Percentiles rank a stretch among this genome's conserved stretches.
Conservation (phyloP, 495 filamentous ascomycete species). For the Xylaria cubensis region DNA sequence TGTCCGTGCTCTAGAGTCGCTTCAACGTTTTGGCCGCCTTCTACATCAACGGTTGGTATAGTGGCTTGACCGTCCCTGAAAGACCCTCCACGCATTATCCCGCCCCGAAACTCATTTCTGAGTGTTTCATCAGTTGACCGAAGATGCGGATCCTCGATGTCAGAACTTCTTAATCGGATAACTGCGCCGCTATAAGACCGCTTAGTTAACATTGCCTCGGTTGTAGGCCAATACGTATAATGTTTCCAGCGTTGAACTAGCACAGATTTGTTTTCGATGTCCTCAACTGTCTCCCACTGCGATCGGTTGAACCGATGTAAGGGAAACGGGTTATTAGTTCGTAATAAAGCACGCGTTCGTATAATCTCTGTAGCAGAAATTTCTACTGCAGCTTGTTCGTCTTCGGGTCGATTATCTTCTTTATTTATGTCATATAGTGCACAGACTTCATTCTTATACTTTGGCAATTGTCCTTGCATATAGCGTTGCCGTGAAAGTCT, state of each 20-base stretch:
- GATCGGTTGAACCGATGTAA: constrained; percentile 30
- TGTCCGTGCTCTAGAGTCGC: constrained; percentile 19
- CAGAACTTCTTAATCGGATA: background rate
- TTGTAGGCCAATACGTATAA: constrained; percentile 25
- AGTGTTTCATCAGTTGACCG: constrained; percentile 27
- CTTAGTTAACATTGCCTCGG: background rate
- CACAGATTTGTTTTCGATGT: constrained; percentile 30
- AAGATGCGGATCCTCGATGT: background rate
- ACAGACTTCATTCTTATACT: constrained; percentile 42
- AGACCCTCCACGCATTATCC: constrained; percentile 39
- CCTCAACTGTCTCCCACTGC: constrained; percentile 21
- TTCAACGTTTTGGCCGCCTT: background rate
- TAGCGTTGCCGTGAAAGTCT: constrained; percentile 5
- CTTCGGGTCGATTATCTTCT: constrained; percentile 40
- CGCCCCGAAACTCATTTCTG: constrained; percentile 41
- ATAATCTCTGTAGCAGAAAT: constrained; percentile 42
- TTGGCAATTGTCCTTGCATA: constrained; percentile 9
- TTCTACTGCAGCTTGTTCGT: constrained; percentile 50
- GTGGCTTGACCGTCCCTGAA: constrained; percentile 12
- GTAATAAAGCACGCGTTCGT: constrained; percentile 44
- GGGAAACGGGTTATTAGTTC: constrained; percentile 57
- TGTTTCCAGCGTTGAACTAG: constrained; percentile 45
- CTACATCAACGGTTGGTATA: constrained; percentile 15
- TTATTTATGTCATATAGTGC: constrained; percentile 52
- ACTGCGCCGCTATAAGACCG: constrained; percentile 38